Conservation (phyloP, 2,329 filamentous ascomycete species). For the Aciculosporium take region DNA sequence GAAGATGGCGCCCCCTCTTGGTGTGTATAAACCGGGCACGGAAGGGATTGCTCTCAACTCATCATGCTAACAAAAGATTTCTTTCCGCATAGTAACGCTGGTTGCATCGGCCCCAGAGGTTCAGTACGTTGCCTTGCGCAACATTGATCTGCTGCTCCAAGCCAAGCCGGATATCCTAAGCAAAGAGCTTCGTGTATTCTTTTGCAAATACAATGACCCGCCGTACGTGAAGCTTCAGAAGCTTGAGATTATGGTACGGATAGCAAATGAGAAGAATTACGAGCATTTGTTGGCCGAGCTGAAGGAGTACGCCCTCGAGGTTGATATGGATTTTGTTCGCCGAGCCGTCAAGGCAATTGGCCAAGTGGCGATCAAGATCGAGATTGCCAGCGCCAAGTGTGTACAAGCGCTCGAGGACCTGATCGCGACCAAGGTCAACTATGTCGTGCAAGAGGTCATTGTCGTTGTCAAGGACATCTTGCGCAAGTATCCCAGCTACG, state of each 20-base stretch:
- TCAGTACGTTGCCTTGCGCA: slow-evolving; percentile 89
- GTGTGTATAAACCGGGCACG: slow-evolving; percentile 33
- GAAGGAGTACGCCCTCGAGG: slow-evolving; percentile 94
- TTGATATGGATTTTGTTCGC: slow-evolving; percentile 97
- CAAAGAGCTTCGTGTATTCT: slow-evolving; percentile 96
- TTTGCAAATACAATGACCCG: slow-evolving; percentile 99
- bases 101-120: slow-evolving; percentile 94
- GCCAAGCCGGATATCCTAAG: slow-evolving; percentile 93
- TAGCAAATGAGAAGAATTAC: slow-evolving; percentile 93
- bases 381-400: slow-evolving; percentile 85
- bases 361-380: slow-evolving; percentile 97
- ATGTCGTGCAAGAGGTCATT: slow-evolving; percentile 94
- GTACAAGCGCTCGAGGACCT: slow-evolving; percentile 87
- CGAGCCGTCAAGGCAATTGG: slow-evolving; percentile 92
- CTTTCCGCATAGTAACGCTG: slow-evolving; percentile 57
- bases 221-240: slow-evolving; percentile 97
- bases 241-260: slow-evolving; percentile 97
- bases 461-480: slow-evolving; percentile 99
- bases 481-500: slow-evolving; percentile 92
- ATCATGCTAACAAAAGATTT: too few species aligned
- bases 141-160: slow-evolving; percentile 90
- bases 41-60: too few species aligned
- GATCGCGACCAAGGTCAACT: slow-evolving; percentile 96
- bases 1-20: slow-evolving; percentile 95
- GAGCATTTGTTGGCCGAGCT: slow-evolving; percentile 88